phyloP scores from a whole-genome alignment of 306 rosid species.

The Fragaria ananassa region DNA sequence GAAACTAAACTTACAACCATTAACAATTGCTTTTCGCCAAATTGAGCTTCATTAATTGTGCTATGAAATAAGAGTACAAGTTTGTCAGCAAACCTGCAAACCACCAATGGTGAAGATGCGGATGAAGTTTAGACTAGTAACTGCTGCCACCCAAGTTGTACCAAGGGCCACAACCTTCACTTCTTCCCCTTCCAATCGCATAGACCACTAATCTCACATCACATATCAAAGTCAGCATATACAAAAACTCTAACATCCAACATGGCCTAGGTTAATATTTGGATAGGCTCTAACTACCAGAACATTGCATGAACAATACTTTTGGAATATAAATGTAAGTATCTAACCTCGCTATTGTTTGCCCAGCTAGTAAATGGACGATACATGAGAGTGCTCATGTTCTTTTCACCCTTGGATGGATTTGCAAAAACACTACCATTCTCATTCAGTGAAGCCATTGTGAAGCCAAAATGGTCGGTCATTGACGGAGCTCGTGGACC shows the following conservation, averaged over 20 bases:
- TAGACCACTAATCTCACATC: constrained; percentile 71
- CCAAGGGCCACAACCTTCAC: constrained; percentile 89
- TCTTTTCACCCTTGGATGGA: constrained; percentile 90
- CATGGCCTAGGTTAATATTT: constrained; percentile 4
- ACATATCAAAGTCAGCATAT: constrained; percentile 33
- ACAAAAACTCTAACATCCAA: constrained; percentile 12
- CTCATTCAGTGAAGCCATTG: constrained; percentile 91
- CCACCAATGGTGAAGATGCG: constrained; percentile 90
- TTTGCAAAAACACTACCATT: constrained; percentile 81
- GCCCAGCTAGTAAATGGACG: constrained; percentile 97
- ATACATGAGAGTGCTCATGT: constrained; percentile 93
- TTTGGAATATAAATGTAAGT: constrained; percentile 13
- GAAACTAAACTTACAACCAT: constrained; percentile 8
- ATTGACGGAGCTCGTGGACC: constrained; percentile 91
- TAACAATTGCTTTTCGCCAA: not conserved
- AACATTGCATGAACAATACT: constrained; percentile 6
- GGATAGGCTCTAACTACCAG: constrained; percentile 12
- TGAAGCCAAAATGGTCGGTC: constrained; percentile 97
- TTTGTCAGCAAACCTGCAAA: constrained; percentile 68
- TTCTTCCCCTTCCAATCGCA: constrained; percentile 97
- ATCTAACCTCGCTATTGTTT: constrained; percentile 80
- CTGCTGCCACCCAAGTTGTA: constrained; percentile 84
- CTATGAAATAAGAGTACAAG: not conserved
- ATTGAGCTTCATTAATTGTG: not conserved
- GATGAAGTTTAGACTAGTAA: constrained; percentile 79